Conservation (phyloP, 495 filamentous ascomycete genomes). For the Penicillium fimorum region DNA sequence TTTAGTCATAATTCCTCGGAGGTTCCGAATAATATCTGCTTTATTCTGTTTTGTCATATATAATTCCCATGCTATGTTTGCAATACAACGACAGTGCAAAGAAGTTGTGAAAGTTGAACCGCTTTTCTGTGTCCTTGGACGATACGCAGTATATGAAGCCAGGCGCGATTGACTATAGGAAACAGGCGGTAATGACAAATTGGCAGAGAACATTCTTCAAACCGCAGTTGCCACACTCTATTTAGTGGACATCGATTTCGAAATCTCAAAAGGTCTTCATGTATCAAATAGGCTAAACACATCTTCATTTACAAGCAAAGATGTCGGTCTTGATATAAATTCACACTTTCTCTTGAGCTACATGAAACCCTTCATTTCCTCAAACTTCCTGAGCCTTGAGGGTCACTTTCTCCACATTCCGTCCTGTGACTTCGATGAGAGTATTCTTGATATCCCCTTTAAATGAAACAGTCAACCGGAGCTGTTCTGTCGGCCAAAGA, state of each 20-base stretch:
- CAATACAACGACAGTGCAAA: neutral
- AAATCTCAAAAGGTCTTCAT: neutral
- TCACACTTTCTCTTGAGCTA: neutral
- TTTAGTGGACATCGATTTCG: neutral
- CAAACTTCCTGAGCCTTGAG: neutral
- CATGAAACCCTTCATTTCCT: neutral
- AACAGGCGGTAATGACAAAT: neutral
- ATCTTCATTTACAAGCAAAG: neutral
- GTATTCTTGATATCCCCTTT: conserved; percentile 10
- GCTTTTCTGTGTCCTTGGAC: too few relatives aligned
- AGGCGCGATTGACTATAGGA: too few relatives aligned
- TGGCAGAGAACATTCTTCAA: neutral
- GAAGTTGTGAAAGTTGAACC: too few relatives aligned
- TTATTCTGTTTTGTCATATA: neutral
- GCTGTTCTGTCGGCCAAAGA: conserved; percentile 55
- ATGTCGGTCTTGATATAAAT: neutral
- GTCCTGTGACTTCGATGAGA: conserved; percentile 11
- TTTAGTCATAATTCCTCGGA: neutral
- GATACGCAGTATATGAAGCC: neutral
- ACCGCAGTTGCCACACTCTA: neutral
- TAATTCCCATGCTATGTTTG: conserved; percentile 2
- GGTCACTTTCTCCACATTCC: conserved; percentile 5
- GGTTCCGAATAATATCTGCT: neutral
- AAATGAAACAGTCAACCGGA: conserved; percentile 31
- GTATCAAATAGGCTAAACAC: neutral